These are phyloP conservation scores for Orbilia oligospora DNA, from an alignment of 2,329 filamentous ascomycete species.

Conservation along the genomic window DNA sequence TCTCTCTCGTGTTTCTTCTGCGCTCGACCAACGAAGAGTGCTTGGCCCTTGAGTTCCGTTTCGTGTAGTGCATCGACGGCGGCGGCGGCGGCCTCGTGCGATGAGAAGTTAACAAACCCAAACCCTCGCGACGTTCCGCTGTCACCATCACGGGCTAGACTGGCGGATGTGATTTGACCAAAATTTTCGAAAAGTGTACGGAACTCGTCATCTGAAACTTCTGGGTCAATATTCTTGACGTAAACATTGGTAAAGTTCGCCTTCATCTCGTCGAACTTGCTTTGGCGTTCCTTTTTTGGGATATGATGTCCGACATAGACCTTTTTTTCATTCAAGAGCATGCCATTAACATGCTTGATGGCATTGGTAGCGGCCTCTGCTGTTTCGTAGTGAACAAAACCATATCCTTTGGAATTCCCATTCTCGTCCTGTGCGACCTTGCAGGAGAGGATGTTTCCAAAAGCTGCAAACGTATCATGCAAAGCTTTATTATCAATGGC, in stretches of 20 bases:
- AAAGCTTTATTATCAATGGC: constrained; percentile 99
- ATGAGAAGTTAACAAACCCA: constrained; percentile 95
- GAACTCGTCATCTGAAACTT: constrained; percentile 94
- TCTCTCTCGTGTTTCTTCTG: constrained; percentile 99
- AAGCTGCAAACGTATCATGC: constrained; percentile 98
- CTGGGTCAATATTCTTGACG: constrained; percentile 94
- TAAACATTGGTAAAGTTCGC: constrained; percentile 99
- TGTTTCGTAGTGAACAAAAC: constrained; percentile 99
- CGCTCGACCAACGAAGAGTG: constrained; percentile 96
- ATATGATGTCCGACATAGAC: constrained; percentile 99
- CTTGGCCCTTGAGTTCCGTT: constrained; percentile 92
- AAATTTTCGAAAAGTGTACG: constrained; percentile 90
- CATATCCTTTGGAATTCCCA: constrained; percentile 97
- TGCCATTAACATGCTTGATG: constrained; percentile 99
- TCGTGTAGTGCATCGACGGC: constrained; percentile 94
- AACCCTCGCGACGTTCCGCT: constrained; percentile 92
- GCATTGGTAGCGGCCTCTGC: constrained; percentile 96
- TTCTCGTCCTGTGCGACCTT: constrained; percentile 99
- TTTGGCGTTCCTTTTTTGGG: constrained; percentile 99
- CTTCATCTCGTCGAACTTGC: constrained; percentile 99
- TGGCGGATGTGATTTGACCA: constrained; percentile 95
- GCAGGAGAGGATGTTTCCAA: constrained; percentile 99
- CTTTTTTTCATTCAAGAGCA: constrained; percentile 99
- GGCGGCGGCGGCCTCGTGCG: constrained; percentile 85
- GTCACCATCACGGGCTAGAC: constrained; percentile 87